Evolutionary conservation across 2,329 filamentous ascomycete genomes (phyloP).

Genomic region (Fusarium equiseti): DNA sequence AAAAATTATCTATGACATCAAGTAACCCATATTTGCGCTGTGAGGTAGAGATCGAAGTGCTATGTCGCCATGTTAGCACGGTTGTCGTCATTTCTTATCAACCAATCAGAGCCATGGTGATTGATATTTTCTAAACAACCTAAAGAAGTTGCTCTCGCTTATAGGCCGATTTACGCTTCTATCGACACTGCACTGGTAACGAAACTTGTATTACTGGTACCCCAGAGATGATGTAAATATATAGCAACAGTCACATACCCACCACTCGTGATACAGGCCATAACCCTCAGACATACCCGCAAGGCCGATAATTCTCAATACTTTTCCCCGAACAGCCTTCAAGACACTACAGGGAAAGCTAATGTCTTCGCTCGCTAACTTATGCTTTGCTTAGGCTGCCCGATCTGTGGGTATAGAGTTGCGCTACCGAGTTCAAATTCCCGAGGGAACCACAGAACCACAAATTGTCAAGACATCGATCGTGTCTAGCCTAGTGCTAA

Average conservation of each 20-base stretch:
- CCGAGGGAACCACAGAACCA: background rate
- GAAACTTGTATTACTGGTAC: background rate
- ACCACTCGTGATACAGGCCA: too few species aligned
- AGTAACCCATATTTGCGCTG: background rate
- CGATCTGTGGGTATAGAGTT: background rate
- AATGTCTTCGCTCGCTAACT: background rate
- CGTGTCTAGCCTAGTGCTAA: background rate
- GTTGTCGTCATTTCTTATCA: conserved; percentile 16
- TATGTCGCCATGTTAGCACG: conserved; percentile 31
- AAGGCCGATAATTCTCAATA: background rate
- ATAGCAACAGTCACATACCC: background rate
- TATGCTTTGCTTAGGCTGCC: background rate
- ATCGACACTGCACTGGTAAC: background rate
- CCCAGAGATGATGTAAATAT: background rate
- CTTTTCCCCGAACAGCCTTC: too few species aligned
- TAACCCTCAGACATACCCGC: background rate
- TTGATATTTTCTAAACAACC: background rate
- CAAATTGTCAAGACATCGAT: background rate
- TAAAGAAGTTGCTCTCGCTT: background rate
- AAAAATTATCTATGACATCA: conserved; percentile 15
- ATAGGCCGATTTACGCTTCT: background rate
- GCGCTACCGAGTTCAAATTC: background rate
- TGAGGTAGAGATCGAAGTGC: background rate
- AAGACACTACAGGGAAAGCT: background rate
- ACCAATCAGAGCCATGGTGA: conserved; percentile 13